Conservation (phyloP, 345 rosid species). For the Eucalyptus caleyi region DNA sequence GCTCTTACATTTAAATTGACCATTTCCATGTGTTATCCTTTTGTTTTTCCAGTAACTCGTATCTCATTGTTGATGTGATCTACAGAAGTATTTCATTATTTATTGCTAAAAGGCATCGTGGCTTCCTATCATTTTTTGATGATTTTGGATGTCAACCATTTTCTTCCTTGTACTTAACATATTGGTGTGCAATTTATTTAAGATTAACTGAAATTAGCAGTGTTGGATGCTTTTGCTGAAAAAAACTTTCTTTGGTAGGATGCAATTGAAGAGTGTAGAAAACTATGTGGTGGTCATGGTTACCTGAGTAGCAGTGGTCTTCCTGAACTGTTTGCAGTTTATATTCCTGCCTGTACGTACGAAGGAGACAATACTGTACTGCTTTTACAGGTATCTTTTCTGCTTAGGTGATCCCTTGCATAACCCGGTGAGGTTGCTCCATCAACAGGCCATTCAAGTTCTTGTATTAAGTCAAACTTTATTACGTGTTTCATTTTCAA, state of each 20-base stretch:
- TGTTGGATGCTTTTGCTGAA: neutral
- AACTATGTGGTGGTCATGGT: slow-evolving; percentile 99
- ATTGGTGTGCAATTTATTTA: neutral
- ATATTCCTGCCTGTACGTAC: slow-evolving; percentile 91
- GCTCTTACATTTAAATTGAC: neutral
- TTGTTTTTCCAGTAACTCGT: neutral
- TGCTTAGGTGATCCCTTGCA: neutral
- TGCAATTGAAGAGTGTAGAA: slow-evolving; percentile 96
- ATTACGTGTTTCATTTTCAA: neutral
- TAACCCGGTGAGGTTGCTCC: neutral
- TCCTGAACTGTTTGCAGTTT: slow-evolving; percentile 93
- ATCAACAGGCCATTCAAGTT: neutral
- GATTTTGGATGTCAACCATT: neutral
- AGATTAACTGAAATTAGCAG: neutral
- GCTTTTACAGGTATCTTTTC: slow-evolving; percentile 57
- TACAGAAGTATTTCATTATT: neutral
- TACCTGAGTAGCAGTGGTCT: slow-evolving; percentile 93
- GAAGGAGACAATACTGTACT: slow-evolving; percentile 98
- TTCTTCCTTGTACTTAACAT: neutral
- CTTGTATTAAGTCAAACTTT: neutral
- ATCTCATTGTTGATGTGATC: neutral
- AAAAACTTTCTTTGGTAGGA: slow-evolving; percentile 36
- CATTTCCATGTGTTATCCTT: neutral
- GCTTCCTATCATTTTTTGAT: neutral
- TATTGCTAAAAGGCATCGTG: neutral